Conservation (phyloP, 164 flowering plant species). For the Nymphaea colorata region DNA sequence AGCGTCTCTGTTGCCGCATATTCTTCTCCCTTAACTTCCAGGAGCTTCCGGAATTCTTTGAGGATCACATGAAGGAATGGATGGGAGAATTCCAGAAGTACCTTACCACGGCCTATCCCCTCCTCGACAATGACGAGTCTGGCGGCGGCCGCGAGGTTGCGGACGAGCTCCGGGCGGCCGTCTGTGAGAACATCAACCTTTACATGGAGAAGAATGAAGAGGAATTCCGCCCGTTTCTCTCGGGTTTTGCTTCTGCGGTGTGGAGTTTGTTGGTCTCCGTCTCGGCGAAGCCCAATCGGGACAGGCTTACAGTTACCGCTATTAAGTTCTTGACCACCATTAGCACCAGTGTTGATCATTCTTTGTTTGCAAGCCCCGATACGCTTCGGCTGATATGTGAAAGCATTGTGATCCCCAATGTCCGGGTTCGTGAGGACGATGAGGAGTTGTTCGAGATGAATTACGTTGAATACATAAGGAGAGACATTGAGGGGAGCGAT, state of each 20-base stretch:
- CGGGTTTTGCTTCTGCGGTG: slow-evolving; percentile 60
- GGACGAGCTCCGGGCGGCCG: slow-evolving; percentile 72
- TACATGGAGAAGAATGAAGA: slow-evolving; percentile 94
- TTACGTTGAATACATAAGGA: slow-evolving; percentile 75
- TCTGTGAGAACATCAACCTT: slow-evolving; percentile 83
- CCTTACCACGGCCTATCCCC: slow-evolving; percentile 35
- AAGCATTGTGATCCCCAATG: slow-evolving; percentile 84
- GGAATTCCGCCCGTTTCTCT: slow-evolving; percentile 54
- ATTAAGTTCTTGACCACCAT: slow-evolving; percentile 80
- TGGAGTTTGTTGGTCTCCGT: slow-evolving; percentile 57
- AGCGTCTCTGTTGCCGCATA: slow-evolving; percentile 78
- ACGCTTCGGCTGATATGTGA: slow-evolving; percentile 56
- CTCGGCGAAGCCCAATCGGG: slow-evolving; percentile 46
- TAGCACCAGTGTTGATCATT: slow-evolving; percentile 71
- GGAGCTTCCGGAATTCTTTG: slow-evolving; percentile 90
- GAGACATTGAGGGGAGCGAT: slow-evolving; percentile 96
- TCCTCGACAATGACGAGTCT: slow-evolving; percentile 36
- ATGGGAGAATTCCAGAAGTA: slow-evolving; percentile 74
- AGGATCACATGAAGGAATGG: slow-evolving; percentile 92
- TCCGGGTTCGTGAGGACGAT: slow-evolving; percentile 77
- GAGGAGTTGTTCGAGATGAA: slow-evolving; percentile 93
- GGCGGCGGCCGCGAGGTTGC: slow-evolving; percentile 45
- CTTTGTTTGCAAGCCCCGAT: slow-evolving; percentile 45
- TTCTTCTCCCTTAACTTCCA: slow-evolving; percentile 76
- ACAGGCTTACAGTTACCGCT: slow-evolving; percentile 58